Base-by-base conservation (phyloP, 2,329 filamentous ascomycete genomes). In the Claviceps sorghi region DNA sequence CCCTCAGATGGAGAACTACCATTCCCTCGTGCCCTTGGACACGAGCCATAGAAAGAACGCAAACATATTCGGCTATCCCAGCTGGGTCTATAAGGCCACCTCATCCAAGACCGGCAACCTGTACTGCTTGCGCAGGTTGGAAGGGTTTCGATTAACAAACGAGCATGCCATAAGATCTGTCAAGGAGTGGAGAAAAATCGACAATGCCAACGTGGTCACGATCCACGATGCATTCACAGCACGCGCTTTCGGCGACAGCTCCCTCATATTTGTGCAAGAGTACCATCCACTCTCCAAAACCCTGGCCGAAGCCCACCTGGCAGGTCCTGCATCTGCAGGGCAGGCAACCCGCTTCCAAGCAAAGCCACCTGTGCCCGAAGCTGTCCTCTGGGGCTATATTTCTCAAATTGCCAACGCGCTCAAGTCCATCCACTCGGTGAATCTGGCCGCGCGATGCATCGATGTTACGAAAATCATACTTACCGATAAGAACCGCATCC, bases 161-260 rank as follows among this genome's bases (percentile, higher is more conserved):
- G 90, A 95, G 61, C 84, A 88, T 59, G 87, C 90, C 4, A 94
- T 97, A 50, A 79, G 86, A 54, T 82, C 85, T 1, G 86, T 93
- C 52, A 88, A 90, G 60, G 83, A 86, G 11, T 98, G 93, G 93
- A 91, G 90, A 62, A 81, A 86, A 54, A 79, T 98, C 48, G 78
- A 80, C 62, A 91, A 84, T 61, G 85, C 83, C 53, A 88, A 82
- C 58, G 80, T 97, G 21, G 91, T 97, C 32, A 85, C 84, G 0
- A 80, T 95, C 9, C 83, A 95, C 61, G 89, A 96, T 67, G 88
- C 88, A 0, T 98, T 98, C 62, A 98, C 93, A 0, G 94, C 88
- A 13, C 77, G 89, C 55, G 87, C 85, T 29, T 98, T 98, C 66
- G 88, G 88, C 52, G 93, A 97, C 65, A 95, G 88, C 67, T 97